These are phyloP conservation scores for Trichoderma sp. DNA, from an alignment of 2,329 filamentous ascomycete species.

Conservation along the genomic window DNA sequence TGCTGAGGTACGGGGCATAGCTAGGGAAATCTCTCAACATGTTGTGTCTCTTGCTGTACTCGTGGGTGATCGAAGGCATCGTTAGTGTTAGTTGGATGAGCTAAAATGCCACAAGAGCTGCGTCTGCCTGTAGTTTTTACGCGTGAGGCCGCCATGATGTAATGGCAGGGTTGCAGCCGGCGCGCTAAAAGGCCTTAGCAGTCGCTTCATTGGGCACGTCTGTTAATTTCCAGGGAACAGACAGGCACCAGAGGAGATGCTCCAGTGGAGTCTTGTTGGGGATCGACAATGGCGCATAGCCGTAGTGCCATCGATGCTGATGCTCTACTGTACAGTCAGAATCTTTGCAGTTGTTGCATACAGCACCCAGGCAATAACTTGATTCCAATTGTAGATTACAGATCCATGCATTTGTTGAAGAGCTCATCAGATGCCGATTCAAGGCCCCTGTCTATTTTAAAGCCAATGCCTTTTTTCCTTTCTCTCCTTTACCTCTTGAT, in stretches of 20 bases:
- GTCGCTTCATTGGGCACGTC: not conserved
- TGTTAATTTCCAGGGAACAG: not conserved
- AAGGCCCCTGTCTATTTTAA: not conserved
- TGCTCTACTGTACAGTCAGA: not conserved
- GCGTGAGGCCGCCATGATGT: constrained; percentile 11
- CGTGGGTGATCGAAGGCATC: not conserved
- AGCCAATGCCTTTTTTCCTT: not conserved
- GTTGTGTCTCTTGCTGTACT: not conserved
- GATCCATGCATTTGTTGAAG: not conserved
- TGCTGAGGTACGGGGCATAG: not conserved
- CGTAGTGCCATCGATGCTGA: not conserved
- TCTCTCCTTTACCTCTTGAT: not conserved
- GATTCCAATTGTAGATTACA: not conserved
- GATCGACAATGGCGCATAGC: not conserved
- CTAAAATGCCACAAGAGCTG: not conserved
- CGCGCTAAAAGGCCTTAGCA: not conserved
- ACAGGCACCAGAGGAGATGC: not conserved
- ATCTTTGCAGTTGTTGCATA: not conserved
- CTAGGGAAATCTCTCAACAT: not conserved
- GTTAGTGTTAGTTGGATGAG: not conserved
- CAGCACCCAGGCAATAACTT: too few relatives aligned
- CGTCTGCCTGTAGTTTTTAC: not conserved
- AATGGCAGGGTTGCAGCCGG: constrained; percentile 3
- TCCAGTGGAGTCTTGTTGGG: not conserved
- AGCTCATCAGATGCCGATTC: not conserved